Evolutionary conservation across 169 alveolate species (phyloP).

Genomic region (Miamiensis avidus): DNA sequence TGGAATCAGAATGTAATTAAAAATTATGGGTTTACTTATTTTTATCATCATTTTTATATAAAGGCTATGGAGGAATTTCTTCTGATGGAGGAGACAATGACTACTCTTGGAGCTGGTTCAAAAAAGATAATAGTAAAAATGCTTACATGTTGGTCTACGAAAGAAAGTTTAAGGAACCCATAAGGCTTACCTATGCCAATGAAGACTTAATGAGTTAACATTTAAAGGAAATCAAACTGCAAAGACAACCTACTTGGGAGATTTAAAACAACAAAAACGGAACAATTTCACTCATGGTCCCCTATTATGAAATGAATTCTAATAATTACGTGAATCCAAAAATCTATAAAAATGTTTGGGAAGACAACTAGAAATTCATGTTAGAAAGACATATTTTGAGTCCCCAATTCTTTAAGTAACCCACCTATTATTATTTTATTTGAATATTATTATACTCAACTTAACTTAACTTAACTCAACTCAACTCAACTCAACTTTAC

Average conservation of each 20-base stretch:
- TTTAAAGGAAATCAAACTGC: slow-evolving; percentile 11
- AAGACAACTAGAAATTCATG: slow-evolving; percentile 55
- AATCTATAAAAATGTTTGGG: slow-evolving; percentile 45
- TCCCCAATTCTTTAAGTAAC: slow-evolving; percentile 47
- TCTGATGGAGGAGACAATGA: slow-evolving; percentile 42
- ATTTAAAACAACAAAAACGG: slow-evolving; percentile 39
- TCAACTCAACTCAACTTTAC: too few relatives aligned
- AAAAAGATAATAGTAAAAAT: slow-evolving; percentile 76
- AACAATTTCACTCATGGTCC: slow-evolving; percentile 41
- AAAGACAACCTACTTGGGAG: slow-evolving; percentile 15
- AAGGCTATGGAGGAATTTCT: slow-evolving; percentile 71
- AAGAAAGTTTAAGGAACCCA: slow-evolving; percentile 61
- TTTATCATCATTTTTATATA: too few relatives aligned
- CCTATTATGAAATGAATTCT: slow-evolving; percentile 48
- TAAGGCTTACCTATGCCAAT: slow-evolving; percentile 32
- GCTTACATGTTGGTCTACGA: slow-evolving; percentile 88
- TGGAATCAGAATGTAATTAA: slow-evolving; percentile 56
- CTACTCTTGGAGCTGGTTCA: slow-evolving; percentile 46
- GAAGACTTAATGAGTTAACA: slow-evolving; percentile 13
- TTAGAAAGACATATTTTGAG: slow-evolving; percentile 55
- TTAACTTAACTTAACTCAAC: too few relatives aligned
- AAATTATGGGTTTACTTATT: too few relatives aligned
- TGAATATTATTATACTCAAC: too few relatives aligned
- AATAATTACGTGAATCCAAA: background rate
- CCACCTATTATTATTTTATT: too few relatives aligned